These are phyloP conservation scores for Chondrus crispus DNA, from an alignment of 23 red algal species.

Conservation along the genomic window DNA sequence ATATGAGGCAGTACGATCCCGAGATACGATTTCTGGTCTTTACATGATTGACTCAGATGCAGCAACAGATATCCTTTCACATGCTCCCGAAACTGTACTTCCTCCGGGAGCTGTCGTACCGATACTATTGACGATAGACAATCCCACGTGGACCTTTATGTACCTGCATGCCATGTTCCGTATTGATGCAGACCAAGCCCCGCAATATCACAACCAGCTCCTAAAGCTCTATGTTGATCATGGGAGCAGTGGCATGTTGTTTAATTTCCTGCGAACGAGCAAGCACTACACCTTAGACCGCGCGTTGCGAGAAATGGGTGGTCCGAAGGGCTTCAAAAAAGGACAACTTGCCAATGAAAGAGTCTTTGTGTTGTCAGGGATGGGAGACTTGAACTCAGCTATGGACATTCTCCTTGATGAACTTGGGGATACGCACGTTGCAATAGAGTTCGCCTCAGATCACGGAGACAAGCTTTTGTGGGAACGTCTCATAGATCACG, in stretches of 20 bases:
- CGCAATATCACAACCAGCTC: slow-evolving; percentile 55
- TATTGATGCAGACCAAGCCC: slow-evolving; percentile 36
- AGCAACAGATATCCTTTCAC: slow-evolving; percentile 65
- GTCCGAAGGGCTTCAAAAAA: slow-evolving; percentile 47
- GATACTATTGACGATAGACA: slow-evolving; percentile 59
- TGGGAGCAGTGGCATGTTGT: slow-evolving; percentile 32
- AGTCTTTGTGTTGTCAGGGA: slow-evolving; percentile 71
- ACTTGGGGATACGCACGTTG: slow-evolving; percentile 69
- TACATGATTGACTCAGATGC: slow-evolving; percentile 62
- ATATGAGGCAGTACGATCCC: slow-evolving; percentile 72
- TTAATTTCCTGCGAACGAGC: slow-evolving; percentile 53
- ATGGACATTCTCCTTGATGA: slow-evolving; percentile 86
- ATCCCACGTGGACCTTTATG: slow-evolving; percentile 61
- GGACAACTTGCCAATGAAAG: slow-evolving; percentile 61
- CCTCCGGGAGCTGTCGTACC: slow-evolving; percentile 74
- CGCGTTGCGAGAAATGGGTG: slow-evolving; percentile 64
- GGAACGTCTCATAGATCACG: slow-evolving; percentile 74
- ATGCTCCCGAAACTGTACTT: slow-evolving; percentile 70
- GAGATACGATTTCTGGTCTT: slow-evolving; percentile 50
- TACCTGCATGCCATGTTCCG: slow-evolving; percentile 70
- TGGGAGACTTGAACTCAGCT: slow-evolving; percentile 77
- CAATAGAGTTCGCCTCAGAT: slow-evolving; percentile 80
- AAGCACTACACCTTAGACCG: slow-evolving; percentile 71
- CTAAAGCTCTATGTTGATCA: slow-evolving; percentile 52
- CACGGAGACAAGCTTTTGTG: slow-evolving; percentile 62